Conservation (phyloP, 2,329 filamentous ascomycete species). For the Trichoderma sp. region DNA sequence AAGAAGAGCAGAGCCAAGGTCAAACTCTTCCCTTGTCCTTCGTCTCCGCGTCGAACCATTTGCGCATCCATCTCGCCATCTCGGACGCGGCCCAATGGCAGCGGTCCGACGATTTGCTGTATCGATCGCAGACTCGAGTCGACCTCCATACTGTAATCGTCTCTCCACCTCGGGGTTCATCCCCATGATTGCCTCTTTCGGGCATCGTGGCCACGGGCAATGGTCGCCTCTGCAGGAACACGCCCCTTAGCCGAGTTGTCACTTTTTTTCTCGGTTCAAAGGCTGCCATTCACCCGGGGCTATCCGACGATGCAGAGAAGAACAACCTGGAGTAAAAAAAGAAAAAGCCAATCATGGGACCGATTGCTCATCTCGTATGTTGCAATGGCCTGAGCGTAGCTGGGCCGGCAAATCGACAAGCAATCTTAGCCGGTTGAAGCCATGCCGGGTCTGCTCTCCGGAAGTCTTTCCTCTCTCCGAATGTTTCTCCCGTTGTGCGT, state of each 20-base stretch:
- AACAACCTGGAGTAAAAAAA: too few species aligned
- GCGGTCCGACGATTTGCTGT: background rate
- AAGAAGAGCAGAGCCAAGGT: background rate
- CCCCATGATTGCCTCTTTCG: constrained; percentile 18
- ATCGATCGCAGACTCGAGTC: background rate
- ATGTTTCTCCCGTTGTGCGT: background rate
- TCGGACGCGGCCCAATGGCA: background rate
- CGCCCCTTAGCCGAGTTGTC: background rate
- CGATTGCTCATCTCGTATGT: constrained; percentile 20
- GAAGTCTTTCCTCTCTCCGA: background rate
- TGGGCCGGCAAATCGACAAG: background rate
- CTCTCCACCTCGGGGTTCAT: background rate
- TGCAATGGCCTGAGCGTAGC: constrained; percentile 16
- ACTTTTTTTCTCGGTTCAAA: background rate
- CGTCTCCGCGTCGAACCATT: background rate
- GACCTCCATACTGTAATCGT: background rate
- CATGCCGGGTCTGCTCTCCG: background rate
- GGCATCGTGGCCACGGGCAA: background rate
- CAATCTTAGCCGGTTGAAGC: background rate
- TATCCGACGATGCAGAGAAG: background rate
- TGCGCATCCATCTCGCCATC: background rate
- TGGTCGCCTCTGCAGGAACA: constrained; percentile 18
- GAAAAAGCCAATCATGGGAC: background rate
- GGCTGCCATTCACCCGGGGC: background rate
- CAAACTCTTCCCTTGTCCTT: background rate